Evolutionary conservation across 768 basidiomycete species (phyloP).

Genomic region (Boletus patriciae): DNA sequence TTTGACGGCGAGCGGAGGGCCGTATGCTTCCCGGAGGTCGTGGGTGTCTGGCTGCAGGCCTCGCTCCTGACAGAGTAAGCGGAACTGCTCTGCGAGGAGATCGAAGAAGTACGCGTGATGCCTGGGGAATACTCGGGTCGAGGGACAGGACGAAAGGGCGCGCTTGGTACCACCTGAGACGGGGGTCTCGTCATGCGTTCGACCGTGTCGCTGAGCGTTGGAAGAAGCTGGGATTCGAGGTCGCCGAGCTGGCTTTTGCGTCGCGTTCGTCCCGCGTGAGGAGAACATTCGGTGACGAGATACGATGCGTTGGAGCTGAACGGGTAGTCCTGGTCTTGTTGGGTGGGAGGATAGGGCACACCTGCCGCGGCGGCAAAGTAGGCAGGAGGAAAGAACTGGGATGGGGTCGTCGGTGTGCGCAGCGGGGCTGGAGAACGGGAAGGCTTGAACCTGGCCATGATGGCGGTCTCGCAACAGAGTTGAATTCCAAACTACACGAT

Average conservation of each 20-base stretch:
- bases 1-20: slow-evolving; percentile 4
- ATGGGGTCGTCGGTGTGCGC: slow-evolving; percentile 29
- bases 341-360: slow-evolving; percentile 19
- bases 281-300: slow-evolving; percentile 4
- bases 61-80: slow-evolving; percentile 12
- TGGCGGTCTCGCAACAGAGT: background rate
- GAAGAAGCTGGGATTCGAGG: slow-evolving; percentile 62
- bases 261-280: slow-evolving; percentile 9
- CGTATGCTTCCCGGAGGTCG: slow-evolving; percentile 2
- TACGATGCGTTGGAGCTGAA: slow-evolving; percentile 20
- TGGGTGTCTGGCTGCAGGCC: background rate
- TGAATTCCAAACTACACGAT: background rate
- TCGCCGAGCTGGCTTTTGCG: slow-evolving; percentile 48
- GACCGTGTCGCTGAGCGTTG: slow-evolving; percentile 70
- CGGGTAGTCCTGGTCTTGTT: slow-evolving; percentile 6
- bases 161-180: slow-evolving; percentile 23
- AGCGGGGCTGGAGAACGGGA: slow-evolving; percentile 43
- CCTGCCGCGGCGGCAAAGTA: slow-evolving; percentile 57
- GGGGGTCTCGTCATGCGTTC: slow-evolving; percentile 69
- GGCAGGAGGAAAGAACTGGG: slow-evolving; percentile 53
- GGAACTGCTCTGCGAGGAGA: slow-evolving; percentile 19
- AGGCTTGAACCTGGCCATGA: slow-evolving; percentile 29
- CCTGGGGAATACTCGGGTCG: slow-evolving; percentile 2
- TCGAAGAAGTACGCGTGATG: slow-evolving; percentile 19
- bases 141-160: slow-evolving; percentile 7